Conservation (phyloP, 1,284 basidiomycete genomes). For the Malassezia furfur region DNA sequence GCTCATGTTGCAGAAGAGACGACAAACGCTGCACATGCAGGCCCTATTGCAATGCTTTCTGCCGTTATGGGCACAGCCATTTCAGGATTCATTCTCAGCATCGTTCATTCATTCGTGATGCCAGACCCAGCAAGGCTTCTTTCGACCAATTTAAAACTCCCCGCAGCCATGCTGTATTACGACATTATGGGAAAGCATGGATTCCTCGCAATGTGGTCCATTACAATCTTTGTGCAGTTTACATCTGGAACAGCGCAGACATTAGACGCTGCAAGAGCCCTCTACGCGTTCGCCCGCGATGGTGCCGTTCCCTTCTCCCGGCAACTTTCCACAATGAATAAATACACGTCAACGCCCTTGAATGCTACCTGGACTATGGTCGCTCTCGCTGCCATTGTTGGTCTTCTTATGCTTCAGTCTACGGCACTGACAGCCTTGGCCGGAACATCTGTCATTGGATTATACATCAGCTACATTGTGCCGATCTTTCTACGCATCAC, state of each 20-base stretch:
- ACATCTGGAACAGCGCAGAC: conserved; percentile 64
- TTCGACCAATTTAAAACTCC: conserved; percentile 50
- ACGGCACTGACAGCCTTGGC: conserved; percentile 55
- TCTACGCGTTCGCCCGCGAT: conserved; percentile 65
- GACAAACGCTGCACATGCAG: conserved; percentile 58
- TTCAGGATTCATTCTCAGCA: conserved; percentile 59
- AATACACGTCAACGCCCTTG: conserved; percentile 18
- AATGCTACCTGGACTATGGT: conserved; percentile 45
- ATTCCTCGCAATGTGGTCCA: conserved; percentile 62
- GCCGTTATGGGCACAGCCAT: conserved; percentile 55
- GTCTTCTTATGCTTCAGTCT: conserved; percentile 59
- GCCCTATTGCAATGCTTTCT: conserved; percentile 65
- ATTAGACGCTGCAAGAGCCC: conserved; percentile 63
- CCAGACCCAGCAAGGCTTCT: conserved; percentile 54
- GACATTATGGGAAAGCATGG: conserved; percentile 60
- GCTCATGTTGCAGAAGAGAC: conserved; percentile 66
- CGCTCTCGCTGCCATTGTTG: conserved; percentile 55
- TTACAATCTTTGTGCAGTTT: conserved; percentile 57
- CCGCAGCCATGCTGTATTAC: conserved; percentile 63
- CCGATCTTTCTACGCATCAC: conserved; percentile 65
- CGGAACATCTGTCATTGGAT: conserved; percentile 51
- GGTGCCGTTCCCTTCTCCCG: conserved; percentile 63
- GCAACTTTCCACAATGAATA: conserved; percentile 60
- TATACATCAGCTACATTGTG: conserved; percentile 62
- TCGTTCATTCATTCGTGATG: conserved; percentile 60